Evolutionary conservation across 2,329 filamentous ascomycete genomes (phyloP).

Genomic region (Conoideocrella luteorostrata): DNA sequence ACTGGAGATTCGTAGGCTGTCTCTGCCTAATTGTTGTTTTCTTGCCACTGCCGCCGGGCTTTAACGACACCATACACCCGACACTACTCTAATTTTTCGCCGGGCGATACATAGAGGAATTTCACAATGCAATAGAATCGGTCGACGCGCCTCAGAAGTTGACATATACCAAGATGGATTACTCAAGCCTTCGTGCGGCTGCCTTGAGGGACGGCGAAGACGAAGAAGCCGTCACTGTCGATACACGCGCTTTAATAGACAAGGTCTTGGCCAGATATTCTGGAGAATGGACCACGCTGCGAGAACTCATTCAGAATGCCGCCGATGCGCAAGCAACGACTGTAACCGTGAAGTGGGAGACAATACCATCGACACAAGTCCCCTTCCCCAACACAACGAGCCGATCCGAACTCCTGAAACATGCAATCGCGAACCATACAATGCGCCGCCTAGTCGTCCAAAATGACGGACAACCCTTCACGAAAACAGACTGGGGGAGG

Average conservation of each 20-base stretch:
- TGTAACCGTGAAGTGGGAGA: conserved; percentile 89
- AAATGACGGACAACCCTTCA: conserved; percentile 87
- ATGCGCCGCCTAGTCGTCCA: conserved; percentile 81
- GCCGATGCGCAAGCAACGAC: conserved; percentile 89
- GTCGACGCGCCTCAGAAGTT: not conserved
- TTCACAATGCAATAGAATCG: conserved; percentile 2
- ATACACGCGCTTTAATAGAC: conserved; percentile 93
- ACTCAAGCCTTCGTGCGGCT: conserved; percentile 72
- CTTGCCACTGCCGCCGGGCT: not conserved
- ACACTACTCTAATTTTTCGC: not conserved
- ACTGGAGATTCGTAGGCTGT: not conserved
- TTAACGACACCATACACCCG: not conserved
- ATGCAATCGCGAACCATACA: conserved; percentile 79
- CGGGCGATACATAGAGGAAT: not conserved
- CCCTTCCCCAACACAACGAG: conserved; percentile 62
- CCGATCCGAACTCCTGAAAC: conserved; percentile 68
- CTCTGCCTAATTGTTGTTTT: not conserved
- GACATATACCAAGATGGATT: conserved; percentile 51
- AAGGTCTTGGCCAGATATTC: conserved; percentile 96
- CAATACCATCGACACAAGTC: conserved; percentile 71
- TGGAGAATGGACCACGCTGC: conserved; percentile 83
- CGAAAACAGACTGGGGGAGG: conserved; percentile 83
- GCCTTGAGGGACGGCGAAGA: conserved; percentile 81
- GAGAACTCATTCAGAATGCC: conserved; percentile 97
- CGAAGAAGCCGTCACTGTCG: conserved; percentile 96